phyloP scores from a whole-genome alignment of 2,329 filamentous ascomycete genomes.

The Diaporthe capsici region DNA sequence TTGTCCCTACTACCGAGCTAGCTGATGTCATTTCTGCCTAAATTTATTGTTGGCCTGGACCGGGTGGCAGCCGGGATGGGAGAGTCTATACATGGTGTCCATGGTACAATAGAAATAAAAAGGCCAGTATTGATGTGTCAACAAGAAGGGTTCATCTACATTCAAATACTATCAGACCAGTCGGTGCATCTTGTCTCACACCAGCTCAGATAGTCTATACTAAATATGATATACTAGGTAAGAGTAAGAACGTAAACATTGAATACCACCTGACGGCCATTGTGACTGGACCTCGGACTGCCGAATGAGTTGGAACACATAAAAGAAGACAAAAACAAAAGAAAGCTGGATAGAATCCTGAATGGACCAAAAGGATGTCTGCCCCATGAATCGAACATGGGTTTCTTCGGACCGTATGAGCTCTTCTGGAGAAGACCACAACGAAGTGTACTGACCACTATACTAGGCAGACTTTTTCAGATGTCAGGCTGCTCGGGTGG shows the following conservation, averaged over 20 bases:
- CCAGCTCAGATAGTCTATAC: too few species aligned
- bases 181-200: too few species aligned
- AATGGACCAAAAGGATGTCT: background rate
- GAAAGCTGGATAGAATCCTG: background rate
- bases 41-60: background rate
- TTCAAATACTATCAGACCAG: too few species aligned
- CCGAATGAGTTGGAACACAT: background rate
- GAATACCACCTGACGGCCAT: background rate
- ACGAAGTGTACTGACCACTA: constrained; percentile 34
- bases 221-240: background rate
- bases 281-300: background rate
- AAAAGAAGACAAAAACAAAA: background rate
- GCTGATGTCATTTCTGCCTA: constrained; percentile 42
- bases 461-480: constrained; percentile 19
- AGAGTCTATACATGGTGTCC: background rate
- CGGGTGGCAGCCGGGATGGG: background rate
- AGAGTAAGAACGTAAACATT: background rate
- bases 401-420: constrained; percentile 31
- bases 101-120: background rate
- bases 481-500: fast-evolving
- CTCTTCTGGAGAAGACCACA: constrained; percentile 26
- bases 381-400: constrained; percentile 35
- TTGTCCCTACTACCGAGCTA: constrained; percentile 52
- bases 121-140: background rate
- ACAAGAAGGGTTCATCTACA: background rate